These are phyloP conservation scores for Sarocladium oryzae DNA, from an alignment of 2,329 filamentous ascomycete genomes.

Conservation along the genomic window DNA sequence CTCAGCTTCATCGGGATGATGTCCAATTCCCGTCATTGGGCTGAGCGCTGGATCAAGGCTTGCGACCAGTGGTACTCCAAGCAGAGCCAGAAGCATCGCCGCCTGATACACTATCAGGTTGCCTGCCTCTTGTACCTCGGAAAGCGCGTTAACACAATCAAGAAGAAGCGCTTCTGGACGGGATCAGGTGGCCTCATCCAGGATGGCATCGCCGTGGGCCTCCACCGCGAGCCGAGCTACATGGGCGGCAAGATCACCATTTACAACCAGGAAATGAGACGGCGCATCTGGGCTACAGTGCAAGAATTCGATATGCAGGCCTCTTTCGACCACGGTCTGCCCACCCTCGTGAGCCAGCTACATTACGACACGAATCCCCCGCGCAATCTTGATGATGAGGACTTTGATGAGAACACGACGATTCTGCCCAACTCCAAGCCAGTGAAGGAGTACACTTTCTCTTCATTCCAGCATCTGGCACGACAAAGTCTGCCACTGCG, in stretches of 20 bases:
- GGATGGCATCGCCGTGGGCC: slow-evolving; percentile 50
- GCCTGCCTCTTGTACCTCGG: slow-evolving; percentile 53
- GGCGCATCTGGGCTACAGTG: slow-evolving; percentile 54
- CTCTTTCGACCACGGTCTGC: slow-evolving; percentile 54
- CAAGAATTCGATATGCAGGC: slow-evolving; percentile 57
- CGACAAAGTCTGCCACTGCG: slow-evolving; percentile 50
- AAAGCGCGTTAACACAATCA: slow-evolving; percentile 56
- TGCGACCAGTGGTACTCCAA: slow-evolving; percentile 47
- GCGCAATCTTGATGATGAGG: slow-evolving; percentile 51
- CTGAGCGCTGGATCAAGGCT: slow-evolving; percentile 50
- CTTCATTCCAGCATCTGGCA: slow-evolving; percentile 52
- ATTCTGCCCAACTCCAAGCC: slow-evolving; percentile 46
- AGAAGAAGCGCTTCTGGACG: slow-evolving; percentile 60
- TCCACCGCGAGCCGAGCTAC: slow-evolving; percentile 53
- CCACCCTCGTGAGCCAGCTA: slow-evolving; percentile 50
- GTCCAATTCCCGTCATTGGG: slow-evolving; percentile 47
- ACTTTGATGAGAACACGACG: slow-evolving; percentile 47
- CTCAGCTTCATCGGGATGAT: slow-evolving; percentile 53
- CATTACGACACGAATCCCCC: slow-evolving; percentile 50
- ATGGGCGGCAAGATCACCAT: slow-evolving; percentile 49
- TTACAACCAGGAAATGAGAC: slow-evolving; percentile 56
- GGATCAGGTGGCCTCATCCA: slow-evolving; percentile 49
- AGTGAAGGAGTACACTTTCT: slow-evolving; percentile 48
- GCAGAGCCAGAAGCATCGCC: slow-evolving; percentile 56
- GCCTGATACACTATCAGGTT: slow-evolving; percentile 55